phyloP scores from a whole-genome alignment of 495 filamentous ascomycete genomes.

The Penicillium diatomitis region DNA sequence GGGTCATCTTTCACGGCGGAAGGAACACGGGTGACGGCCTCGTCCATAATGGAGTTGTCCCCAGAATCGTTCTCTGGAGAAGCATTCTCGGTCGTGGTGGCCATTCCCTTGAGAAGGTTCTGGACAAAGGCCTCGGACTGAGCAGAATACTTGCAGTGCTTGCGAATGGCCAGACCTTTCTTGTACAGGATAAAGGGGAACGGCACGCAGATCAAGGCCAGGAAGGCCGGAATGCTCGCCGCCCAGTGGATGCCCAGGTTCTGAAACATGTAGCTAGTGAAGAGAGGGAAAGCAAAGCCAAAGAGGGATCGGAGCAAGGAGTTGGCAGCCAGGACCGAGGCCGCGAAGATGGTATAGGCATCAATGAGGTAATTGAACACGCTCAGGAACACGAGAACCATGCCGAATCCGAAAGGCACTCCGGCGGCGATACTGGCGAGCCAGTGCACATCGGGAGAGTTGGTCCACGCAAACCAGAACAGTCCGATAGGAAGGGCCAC shows the following conservation, averaged over 20 bases:
- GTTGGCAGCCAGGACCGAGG: conserved; percentile 63
- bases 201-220: conserved; percentile 60
- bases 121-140: conserved; percentile 26
- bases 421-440: conserved; percentile 48
- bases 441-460: conserved; percentile 54
- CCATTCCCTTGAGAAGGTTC: conserved; percentile 5
- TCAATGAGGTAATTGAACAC: conserved; percentile 67
- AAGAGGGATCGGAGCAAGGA: conserved; percentile 52
- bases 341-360: conserved; percentile 63
- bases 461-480: conserved; percentile 56
- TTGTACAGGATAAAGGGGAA: conserved; percentile 65
- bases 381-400: conserved; percentile 56
- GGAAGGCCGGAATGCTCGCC: conserved; percentile 58
- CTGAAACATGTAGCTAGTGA: conserved; percentile 61
- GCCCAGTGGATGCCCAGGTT: conserved; percentile 68
- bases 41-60: neutral
- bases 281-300: conserved; percentile 66
- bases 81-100: neutral
- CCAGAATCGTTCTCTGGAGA: neutral
- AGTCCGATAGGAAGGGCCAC: conserved; percentile 30
- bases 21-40: neutral
- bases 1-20: conserved; percentile 2
- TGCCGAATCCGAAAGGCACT: conserved; percentile 57
- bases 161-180: conserved; percentile 53
- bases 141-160: conserved; percentile 59